Evolutionary conservation across 768 basidiomycete species (phyloP).

Genomic region (Hygrophoropsis aurantiaca): DNA sequence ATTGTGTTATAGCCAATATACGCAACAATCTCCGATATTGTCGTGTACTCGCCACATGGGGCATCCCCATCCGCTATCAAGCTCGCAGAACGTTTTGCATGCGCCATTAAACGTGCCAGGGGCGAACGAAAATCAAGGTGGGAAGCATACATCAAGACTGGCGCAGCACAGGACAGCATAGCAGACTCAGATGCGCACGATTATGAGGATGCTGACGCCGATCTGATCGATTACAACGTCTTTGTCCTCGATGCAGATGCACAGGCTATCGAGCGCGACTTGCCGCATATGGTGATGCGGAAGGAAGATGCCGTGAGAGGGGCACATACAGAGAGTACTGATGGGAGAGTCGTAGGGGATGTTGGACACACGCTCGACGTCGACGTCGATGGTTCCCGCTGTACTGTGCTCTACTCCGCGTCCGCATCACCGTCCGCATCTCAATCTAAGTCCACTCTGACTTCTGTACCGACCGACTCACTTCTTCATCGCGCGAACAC

Average conservation of each 20-base stretch:
- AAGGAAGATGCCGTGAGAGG: constrained; percentile 24
- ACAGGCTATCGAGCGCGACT: constrained; percentile 23
- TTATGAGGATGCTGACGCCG: too few species aligned
- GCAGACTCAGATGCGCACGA: too few species aligned
- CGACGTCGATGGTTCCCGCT: constrained; percentile 20
- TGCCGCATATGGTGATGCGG: constrained; percentile 26
- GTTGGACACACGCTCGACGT: too few species aligned
- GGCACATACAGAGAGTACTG: constrained; percentile 30
- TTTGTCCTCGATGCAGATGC: constrained; percentile 30
- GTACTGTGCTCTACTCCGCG: not conserved
- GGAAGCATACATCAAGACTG: constrained; percentile 1
- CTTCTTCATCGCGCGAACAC: constrained; percentile 47
- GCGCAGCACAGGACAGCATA: too few species aligned
- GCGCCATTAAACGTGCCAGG: constrained; percentile 60
- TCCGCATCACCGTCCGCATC: not conserved
- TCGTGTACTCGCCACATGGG: constrained; percentile 81
- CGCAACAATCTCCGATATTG: constrained; percentile 85
- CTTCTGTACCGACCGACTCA: too few species aligned
- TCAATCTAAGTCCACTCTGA: not conserved
- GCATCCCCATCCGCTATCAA: constrained; percentile 49
- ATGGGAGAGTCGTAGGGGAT: constrained; percentile 23
- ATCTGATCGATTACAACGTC: constrained; percentile 29
- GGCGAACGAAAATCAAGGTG: constrained; percentile 41
- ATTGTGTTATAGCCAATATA: constrained; percentile 63
- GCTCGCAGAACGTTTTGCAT: constrained; percentile 64